A percentile compares a stretch with the other conserved stretches of the same genome.
Conservation (phyloP, 192 early-diverging fungal species). For the Kickxella alabastrina region DNA sequence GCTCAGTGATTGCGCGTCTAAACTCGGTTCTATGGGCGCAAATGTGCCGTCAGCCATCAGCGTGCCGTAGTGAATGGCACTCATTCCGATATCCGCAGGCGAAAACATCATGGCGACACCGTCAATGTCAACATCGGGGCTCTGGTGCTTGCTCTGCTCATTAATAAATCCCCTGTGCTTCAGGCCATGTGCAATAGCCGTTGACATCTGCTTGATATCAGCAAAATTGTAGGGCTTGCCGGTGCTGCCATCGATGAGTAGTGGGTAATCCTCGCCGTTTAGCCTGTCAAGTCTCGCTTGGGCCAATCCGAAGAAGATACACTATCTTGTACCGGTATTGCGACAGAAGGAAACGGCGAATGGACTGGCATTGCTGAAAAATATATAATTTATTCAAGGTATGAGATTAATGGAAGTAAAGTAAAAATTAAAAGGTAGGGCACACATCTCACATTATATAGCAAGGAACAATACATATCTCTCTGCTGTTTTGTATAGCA, state of each 20-base stretch:
- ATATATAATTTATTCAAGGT: too few relatives aligned
- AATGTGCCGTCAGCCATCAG: conserved; percentile 33
- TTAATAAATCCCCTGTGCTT: conserved; percentile 1
- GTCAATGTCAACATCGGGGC: neutral
- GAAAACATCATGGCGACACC: conserved; percentile 12
- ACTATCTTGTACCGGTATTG: conserved; percentile 21
- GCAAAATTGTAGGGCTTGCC: conserved; percentile 8
- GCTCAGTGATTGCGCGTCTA: neutral
- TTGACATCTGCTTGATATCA: conserved; percentile 16
- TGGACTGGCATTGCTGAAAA: conserved; percentile 18
- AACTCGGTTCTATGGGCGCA: conserved; percentile 11
- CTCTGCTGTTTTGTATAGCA: too few relatives aligned
- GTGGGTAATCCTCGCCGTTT: conserved; percentile 3
- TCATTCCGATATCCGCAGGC: conserved; percentile 10
- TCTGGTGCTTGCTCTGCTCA: neutral
- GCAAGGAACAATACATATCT: too few relatives aligned
- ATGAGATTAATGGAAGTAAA: too few relatives aligned
- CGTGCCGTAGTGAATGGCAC: conserved; percentile 21
- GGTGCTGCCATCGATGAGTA: conserved; percentile 15
- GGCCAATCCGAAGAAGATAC: conserved; percentile 20
- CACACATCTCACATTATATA: too few relatives aligned
- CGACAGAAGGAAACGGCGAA: conserved; percentile 26
- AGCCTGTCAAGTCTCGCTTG: conserved; percentile 2
- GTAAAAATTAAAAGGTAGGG: too few relatives aligned
- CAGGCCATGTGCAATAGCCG: conserved; percentile 13